Conservation (phyloP, 345 rosid genomes). For the Theobroma cacao region DNA sequence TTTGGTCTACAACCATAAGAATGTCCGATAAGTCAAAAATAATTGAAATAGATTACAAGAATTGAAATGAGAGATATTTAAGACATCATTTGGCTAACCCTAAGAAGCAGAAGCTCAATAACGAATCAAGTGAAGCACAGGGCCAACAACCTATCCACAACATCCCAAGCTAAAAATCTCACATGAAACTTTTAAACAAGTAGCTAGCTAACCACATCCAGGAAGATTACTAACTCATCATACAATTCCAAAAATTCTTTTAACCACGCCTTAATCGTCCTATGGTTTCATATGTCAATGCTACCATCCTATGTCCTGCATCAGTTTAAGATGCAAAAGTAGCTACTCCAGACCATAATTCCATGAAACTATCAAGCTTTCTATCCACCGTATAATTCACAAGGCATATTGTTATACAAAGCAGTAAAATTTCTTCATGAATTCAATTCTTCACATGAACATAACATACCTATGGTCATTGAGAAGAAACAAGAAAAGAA, state of each 20-base stretch:
- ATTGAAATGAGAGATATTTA: not conserved
- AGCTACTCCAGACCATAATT: not conserved
- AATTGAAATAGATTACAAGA: not conserved
- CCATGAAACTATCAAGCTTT: not conserved
- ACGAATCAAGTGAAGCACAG: not conserved
- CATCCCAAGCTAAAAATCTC: not conserved
- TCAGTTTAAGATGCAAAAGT: not conserved
- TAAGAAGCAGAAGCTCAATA: not conserved
- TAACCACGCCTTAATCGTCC: not conserved
- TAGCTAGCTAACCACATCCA: not conserved
- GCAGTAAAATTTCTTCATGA: not conserved
- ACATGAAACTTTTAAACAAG: not conserved
- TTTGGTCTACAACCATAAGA: not conserved
- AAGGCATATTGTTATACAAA: not conserved
- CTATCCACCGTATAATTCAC: not conserved
- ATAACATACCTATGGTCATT: not conserved
- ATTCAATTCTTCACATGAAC: not conserved
- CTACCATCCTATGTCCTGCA: not conserved
- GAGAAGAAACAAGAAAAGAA: not conserved
- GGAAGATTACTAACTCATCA: not conserved
- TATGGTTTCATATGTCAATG: not conserved
- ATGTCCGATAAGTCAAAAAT: not conserved
- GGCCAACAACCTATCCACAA: not conserved
- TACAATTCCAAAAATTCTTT: not conserved
- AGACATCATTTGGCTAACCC: not conserved